A percentile compares a stretch with the other conserved stretches of the same genome.
Conservation (phyloP, 257 asterid species). For the Solanum habrochaites region DNA sequence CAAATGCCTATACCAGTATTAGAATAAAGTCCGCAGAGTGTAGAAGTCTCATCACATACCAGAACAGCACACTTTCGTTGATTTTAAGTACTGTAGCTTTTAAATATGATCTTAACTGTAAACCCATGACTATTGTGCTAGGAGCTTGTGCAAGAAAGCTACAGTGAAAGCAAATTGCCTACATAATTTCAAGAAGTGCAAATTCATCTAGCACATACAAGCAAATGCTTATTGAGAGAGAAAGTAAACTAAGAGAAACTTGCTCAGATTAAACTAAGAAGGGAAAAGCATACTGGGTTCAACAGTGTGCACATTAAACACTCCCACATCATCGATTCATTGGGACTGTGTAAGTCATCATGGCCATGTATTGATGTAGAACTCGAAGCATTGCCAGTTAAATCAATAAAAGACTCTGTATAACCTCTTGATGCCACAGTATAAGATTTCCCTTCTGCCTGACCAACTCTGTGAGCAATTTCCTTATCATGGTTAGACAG, state of each 20-base stretch:
- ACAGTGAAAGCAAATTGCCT: background rate
- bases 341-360: conserved; percentile 3
- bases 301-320: conserved; percentile 73
- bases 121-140: background rate
- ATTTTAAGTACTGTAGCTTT: background rate
- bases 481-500: conserved; percentile 1
- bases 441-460: background rate
- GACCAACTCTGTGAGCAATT: conserved; percentile 9
- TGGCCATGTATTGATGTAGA: conserved; percentile 16
- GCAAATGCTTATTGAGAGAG: background rate
- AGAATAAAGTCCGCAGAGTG: background rate
- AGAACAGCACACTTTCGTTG: background rate
- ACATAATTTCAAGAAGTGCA: background rate
- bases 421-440: conserved; percentile 1
- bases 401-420: conserved; percentile 5
- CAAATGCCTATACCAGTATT: background rate
- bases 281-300: conserved; percentile 54
- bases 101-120: background rate
- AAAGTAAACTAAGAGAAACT: background rate
- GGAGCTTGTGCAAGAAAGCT: background rate
- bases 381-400: conserved; percentile 21
- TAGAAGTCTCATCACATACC: background rate
- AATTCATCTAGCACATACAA: background rate
- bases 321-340: conserved; percentile 39
- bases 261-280: background rate